A percentile compares a stretch with the other conserved stretches of the same genome.
phyloP scores from a whole-genome alignment of 1,284 basidiomycete genomes.

The Porphyrellus sp. region DNA sequence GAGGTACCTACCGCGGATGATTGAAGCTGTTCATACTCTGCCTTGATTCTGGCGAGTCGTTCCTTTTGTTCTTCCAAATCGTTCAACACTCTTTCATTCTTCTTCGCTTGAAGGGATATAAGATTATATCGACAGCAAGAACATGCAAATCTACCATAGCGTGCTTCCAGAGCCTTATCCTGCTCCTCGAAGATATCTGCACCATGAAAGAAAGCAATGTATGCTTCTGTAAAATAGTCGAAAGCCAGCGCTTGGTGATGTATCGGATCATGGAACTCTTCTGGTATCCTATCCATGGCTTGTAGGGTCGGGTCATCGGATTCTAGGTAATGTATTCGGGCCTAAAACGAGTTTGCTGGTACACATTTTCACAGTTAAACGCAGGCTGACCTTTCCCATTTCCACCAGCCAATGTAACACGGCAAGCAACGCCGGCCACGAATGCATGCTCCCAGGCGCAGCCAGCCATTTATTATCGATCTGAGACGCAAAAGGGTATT shows the following conservation, averaged over 20 bases:
- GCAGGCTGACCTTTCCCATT: slow-evolving; percentile 62
- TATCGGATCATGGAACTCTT: slow-evolving; percentile 69
- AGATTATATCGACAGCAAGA: slow-evolving; percentile 1
- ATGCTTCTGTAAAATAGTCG: slow-evolving; percentile 70
- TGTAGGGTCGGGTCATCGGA: slow-evolving; percentile 66
- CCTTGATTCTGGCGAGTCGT: slow-evolving; percentile 43
- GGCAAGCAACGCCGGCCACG: slow-evolving; percentile 79
- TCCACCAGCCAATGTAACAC: slow-evolving; percentile 87
- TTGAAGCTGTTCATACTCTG: slow-evolving; percentile 57
- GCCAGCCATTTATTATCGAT: slow-evolving; percentile 82
- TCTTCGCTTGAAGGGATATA: slow-evolving; percentile 48
- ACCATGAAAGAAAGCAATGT: slow-evolving; percentile 68
- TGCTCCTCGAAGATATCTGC: slow-evolving; percentile 71
- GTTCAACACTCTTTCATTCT: slow-evolving; percentile 58
- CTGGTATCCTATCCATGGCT: slow-evolving; percentile 55
- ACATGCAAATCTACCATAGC: slow-evolving; percentile 56
- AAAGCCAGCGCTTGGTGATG: slow-evolving; percentile 75
- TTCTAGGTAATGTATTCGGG: slow-evolving; percentile 51
- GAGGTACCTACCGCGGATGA: slow-evolving; percentile 50
- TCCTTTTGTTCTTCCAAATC: slow-evolving; percentile 59
- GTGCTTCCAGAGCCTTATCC: slow-evolving; percentile 65
- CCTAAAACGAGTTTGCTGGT: slow-evolving; percentile 20
- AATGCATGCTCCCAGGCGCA: slow-evolving; percentile 79
- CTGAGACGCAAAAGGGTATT: slow-evolving; percentile 72
- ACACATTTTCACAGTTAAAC: background rate